Evolutionary conservation across 768 basidiomycete species (phyloP).

Genomic region (Gloeophyllum trabeum): DNA sequence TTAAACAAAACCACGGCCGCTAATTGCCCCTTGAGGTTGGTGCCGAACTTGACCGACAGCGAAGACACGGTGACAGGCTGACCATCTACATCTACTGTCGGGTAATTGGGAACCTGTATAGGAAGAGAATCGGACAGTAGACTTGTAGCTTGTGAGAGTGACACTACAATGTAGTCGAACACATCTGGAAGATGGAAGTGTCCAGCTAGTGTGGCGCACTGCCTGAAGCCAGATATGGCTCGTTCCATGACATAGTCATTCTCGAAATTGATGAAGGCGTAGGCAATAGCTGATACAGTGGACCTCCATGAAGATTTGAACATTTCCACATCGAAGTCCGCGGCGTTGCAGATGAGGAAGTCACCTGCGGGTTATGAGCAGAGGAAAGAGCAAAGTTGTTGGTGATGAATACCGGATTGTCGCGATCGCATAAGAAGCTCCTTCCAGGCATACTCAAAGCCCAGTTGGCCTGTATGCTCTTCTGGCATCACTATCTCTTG

Average conservation of each 20-base stretch:
- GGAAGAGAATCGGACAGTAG: slow-evolving; percentile 68
- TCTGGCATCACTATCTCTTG: slow-evolving; percentile 96
- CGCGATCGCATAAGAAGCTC: slow-evolving; percentile 77
- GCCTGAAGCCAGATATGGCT: slow-evolving; percentile 91
- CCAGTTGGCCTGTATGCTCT: slow-evolving; percentile 91
- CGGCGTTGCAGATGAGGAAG: slow-evolving; percentile 68
- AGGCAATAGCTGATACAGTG: slow-evolving; percentile 87
- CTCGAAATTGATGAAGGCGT: slow-evolving; percentile 91
- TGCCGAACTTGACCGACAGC: slow-evolving; percentile 87
- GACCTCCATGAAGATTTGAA: slow-evolving; percentile 92
- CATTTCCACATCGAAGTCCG: slow-evolving; percentile 82
- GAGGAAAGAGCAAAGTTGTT: too few relatives aligned
- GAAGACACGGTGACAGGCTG: slow-evolving; percentile 87
- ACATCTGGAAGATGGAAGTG: slow-evolving; percentile 88
- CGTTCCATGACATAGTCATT: slow-evolving; percentile 96
- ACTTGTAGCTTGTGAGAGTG: slow-evolving; percentile 85
- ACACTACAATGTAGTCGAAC: slow-evolving; percentile 92
- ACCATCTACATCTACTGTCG: slow-evolving; percentile 81
- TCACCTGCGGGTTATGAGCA: too few relatives aligned
- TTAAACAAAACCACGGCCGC: slow-evolving; percentile 97
- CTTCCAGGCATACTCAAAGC: slow-evolving; percentile 99
- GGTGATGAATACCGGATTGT: slow-evolving; percentile 49
- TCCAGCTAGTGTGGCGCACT: slow-evolving; percentile 89
- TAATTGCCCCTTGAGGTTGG: slow-evolving; percentile 88
- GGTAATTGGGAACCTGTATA: slow-evolving; percentile 69